phyloP scores from a whole-genome alignment of 371 early-diverging fungal genomes.

The Mortierella sp. region DNA sequence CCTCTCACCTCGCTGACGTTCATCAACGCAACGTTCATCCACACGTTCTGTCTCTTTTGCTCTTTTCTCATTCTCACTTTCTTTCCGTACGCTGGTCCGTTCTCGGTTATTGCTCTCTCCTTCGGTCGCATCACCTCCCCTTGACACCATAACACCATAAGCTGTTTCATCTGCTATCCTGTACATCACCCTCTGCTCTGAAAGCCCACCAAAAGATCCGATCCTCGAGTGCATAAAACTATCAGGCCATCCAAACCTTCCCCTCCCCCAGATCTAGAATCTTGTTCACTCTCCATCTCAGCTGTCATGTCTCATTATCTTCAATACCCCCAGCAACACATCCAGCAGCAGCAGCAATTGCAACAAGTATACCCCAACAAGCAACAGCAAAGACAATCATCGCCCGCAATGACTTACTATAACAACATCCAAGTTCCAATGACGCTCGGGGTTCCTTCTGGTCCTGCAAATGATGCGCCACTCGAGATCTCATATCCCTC shows the following conservation, averaged over 20 bases:
- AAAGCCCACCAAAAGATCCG: too few species aligned
- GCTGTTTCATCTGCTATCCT: too few species aligned
- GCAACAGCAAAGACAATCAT: constrained; percentile 19
- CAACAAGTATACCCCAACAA: constrained; percentile 8
- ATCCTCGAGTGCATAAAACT: too few species aligned
- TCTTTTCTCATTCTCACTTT: not conserved
- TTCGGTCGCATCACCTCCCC: not conserved
- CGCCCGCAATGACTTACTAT: constrained; percentile 24
- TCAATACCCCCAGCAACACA: constrained; percentile 12
- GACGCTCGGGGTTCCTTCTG: constrained; percentile 16
- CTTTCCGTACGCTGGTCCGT: too few species aligned
- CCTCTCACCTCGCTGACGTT: not conserved
- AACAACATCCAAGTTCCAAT: constrained; percentile 18
- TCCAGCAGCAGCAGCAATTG: not conserved
- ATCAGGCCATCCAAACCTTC: too few species aligned
- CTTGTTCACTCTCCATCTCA: not conserved
- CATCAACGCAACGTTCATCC: not conserved
- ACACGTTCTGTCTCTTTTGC: not conserved
- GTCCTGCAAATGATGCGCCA: not conserved
- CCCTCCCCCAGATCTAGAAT: not conserved
- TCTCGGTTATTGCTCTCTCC: too few species aligned
- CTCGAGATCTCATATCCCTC: constrained; percentile 5
- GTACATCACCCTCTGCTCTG: too few species aligned
- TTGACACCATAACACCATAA: not conserved
- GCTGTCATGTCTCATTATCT: constrained; percentile 29